Base-by-base conservation (phyloP, 1,284 basidiomycete genomes). In the Pascua sp. region DNA sequence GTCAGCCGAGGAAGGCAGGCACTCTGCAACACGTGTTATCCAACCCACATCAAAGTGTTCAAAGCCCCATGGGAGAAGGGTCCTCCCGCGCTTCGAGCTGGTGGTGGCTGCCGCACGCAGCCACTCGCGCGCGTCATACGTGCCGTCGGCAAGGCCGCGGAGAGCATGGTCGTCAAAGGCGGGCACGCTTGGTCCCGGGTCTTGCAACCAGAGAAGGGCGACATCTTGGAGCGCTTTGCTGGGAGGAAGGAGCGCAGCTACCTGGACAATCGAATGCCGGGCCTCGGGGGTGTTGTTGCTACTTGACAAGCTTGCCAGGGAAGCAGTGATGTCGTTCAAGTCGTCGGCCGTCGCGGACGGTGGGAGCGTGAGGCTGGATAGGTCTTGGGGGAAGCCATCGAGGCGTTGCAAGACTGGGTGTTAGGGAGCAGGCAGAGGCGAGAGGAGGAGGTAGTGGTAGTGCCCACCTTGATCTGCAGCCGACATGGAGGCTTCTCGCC, bases 21-120 rank as follows among this genome's bases (percentile, higher is more conserved):
- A 3, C 24, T 32, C 7, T 24, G 16, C 16, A 15, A 8, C 11
- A 10, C 2, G 15, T 12, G 2, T 15, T n/a, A n/a, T 8, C 2
- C 41, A 3, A 53, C 62, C 24, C 41, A 67, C 66, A 11, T 61
- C 62, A 43, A 67, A 63, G 39, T 68, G 40, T 13, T 57, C 55
- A 12, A 37, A 10, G 4, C 57, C 65, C 63, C 62, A 68, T 11
- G 38, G n/a, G 5, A 51, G 49, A 1, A 65, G 12, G 10, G 51
- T 48, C 0, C 62, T 51, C 8, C 48, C 46, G 1, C 60, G 45
- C 8, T 47, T 42, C 2, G 42, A 42, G 10, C 44, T 15, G 9
- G 42, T n/a, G 8, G 9, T 15, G 2, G 53, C 51, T 0, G 56
- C 51, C 3, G 41, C 49, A 2, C 39, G 47, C 5, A 55, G 15